Conservation (phyloP, 805 yeast species). For the Yarrowia hollandica region DNA sequence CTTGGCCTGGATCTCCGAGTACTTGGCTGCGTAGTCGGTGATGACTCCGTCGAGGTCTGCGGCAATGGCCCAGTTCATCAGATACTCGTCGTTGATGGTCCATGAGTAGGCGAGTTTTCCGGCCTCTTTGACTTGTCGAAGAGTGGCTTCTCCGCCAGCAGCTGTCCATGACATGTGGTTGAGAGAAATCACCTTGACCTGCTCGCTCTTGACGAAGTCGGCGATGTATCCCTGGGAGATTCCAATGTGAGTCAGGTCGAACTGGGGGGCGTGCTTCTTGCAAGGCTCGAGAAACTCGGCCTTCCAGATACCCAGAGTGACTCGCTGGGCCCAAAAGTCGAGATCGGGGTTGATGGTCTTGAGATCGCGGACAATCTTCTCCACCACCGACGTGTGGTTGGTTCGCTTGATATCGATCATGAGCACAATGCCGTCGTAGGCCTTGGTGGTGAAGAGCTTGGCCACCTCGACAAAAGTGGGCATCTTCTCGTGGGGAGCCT, state of each 20-base stretch:
- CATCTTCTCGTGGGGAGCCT: slow-evolving; percentile 44
- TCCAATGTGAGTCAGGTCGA: slow-evolving; percentile 44
- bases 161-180: slow-evolving; percentile 48
- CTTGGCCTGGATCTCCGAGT: slow-evolving; percentile 5
- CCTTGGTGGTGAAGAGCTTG: slow-evolving; percentile 44
- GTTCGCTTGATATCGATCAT: slow-evolving; percentile 56
- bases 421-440: slow-evolving; percentile 39
- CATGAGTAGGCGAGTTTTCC: slow-evolving; percentile 49
- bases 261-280: slow-evolving; percentile 42
- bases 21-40: slow-evolving; percentile 42
- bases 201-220: slow-evolving; percentile 47
- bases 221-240: slow-evolving; percentile 43
- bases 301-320: slow-evolving; percentile 57
- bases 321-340: slow-evolving; percentile 48
- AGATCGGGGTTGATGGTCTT: slow-evolving; percentile 45
- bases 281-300: slow-evolving; percentile 50
- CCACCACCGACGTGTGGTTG: slow-evolving; percentile 48
- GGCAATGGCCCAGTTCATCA: slow-evolving; percentile 44
- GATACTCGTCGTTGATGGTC: slow-evolving; percentile 51
- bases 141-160: slow-evolving; percentile 42
- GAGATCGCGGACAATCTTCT: slow-evolving; percentile 45
- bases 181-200: slow-evolving; percentile 59
- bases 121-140: slow-evolving; percentile 41
- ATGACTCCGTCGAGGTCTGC: slow-evolving; percentile 46
- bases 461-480: slow-evolving; percentile 47